Percentiles rank a stretch among this genome's conserved stretches.
Evolutionary conservation across 306 rosid species (phyloP).

Genomic region (Datisca glomerata): DNA sequence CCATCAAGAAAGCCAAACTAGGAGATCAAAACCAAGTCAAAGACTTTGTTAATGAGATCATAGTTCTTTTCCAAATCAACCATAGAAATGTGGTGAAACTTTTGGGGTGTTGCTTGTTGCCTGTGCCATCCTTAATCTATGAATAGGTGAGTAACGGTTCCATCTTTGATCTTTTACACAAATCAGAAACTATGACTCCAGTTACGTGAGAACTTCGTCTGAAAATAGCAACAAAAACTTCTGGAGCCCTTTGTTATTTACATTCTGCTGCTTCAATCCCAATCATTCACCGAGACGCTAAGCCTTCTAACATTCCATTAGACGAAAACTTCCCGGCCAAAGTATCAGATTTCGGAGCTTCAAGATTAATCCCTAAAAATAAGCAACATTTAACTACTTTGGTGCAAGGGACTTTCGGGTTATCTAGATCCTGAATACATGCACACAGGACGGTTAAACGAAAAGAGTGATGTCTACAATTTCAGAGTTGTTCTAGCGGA

Average conservation of each 20-base stretch:
- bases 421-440: constrained; percentile 1
- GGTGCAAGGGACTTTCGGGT: background rate
- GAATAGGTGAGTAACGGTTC: background rate
- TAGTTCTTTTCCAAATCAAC: background rate
- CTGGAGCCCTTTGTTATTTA: background rate
- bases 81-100: constrained; percentile 3
- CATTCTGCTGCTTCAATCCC: background rate
- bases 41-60: background rate
- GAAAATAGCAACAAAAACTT: background rate
- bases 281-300: constrained; percentile 1
- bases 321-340: background rate
- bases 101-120: background rate
- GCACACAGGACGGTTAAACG: background rate
- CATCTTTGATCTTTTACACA: background rate
- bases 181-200: background rate
- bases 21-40: background rate
- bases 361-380: background rate
- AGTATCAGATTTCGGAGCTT: background rate
- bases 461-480: constrained; percentile 3
- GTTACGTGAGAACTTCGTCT: background rate
- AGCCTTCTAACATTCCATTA: background rate
- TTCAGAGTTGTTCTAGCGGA: background rate
- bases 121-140: background rate
- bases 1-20: background rate
- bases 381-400: background rate